Conservation (phyloP, 768 basidiomycete genomes). For the Leucosporidium creatinivorum region DNA sequence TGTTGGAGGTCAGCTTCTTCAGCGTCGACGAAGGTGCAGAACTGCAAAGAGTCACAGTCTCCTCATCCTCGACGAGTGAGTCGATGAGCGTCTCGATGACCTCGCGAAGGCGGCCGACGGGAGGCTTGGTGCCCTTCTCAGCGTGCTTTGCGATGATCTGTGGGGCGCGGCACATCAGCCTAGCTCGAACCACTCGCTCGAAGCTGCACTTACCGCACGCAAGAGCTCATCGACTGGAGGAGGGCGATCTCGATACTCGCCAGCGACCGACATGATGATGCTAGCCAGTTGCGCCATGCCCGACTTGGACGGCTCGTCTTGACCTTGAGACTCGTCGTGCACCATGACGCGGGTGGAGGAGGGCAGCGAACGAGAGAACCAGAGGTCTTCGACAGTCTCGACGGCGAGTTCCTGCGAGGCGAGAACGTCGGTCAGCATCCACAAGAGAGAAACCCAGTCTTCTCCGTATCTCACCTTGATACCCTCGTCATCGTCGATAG, state of each 20-base stretch:
- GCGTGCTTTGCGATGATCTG: constrained; percentile 65
- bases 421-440: no score
- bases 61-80: constrained; percentile 73
- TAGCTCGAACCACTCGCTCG: no score
- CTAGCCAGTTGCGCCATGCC: constrained; percentile 1
- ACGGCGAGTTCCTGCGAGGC: constrained; percentile 62
- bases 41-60: constrained; percentile 65
- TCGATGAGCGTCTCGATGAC: constrained; percentile 82
- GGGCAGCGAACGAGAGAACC: constrained; percentile 51
- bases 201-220: constrained; percentile 48
- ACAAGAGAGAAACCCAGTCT: no score
- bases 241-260: constrained; percentile 72
- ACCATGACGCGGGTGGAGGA: not conserved
- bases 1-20: no score
- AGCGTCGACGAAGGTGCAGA: no score
- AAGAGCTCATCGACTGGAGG: constrained; percentile 77
- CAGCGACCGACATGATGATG: constrained; percentile 77
- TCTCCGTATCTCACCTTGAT: constrained; percentile 64
- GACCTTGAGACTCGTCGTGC: not conserved
- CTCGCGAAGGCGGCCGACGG: constrained; percentile 51
- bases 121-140: constrained; percentile 45
- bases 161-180: no score
- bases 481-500: constrained; percentile 86
- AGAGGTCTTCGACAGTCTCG: constrained; percentile 82
- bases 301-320: not conserved